These are phyloP conservation scores for Didymella pinodella DNA, from an alignment of 2,329 filamentous ascomycete species.

Conservation along the genomic window DNA sequence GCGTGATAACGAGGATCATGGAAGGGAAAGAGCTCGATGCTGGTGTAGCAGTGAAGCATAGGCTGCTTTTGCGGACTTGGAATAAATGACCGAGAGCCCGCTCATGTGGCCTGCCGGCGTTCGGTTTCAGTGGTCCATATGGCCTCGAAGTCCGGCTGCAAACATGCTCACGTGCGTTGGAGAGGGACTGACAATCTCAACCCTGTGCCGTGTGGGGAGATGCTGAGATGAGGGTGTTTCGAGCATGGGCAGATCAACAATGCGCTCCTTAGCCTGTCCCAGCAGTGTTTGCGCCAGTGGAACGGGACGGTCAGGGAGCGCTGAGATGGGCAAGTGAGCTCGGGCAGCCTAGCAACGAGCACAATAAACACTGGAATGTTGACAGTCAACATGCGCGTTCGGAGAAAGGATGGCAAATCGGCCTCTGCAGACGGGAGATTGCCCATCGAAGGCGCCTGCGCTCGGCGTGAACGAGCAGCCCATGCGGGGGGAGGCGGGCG, in stretches of 20 bases:
- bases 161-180: constrained; percentile 18
- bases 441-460: constrained; percentile 12
- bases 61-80: not conserved
- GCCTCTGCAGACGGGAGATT: constrained; percentile 21
- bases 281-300: constrained; percentile 32
- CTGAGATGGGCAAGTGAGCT: constrained; percentile 1
- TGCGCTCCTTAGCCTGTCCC: constrained; percentile 38
- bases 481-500: constrained; percentile 22
- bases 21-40: not conserved
- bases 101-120: not conserved
- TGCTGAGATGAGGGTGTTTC: constrained; percentile 35
- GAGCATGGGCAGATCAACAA: constrained; percentile 37
- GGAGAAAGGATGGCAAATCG: constrained; percentile 6
- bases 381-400: constrained; percentile 2
- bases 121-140: too few species aligned
- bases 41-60: not conserved
- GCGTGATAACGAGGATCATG: not conserved
- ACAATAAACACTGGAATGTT: constrained; percentile 13
- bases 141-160: constrained; percentile 12
- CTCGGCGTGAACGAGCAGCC: constrained; percentile 23
- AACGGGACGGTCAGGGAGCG: constrained; percentile 1
- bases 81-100: not conserved
- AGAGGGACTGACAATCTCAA: constrained; percentile 3
- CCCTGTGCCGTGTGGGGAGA: constrained; percentile 26
- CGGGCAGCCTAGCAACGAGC: constrained; percentile 7